Percentiles rank a stretch among this genome's conserved stretches.
phyloP scores from a whole-genome alignment of 2,329 filamentous ascomycete species.

The Curvularia hawaiiensis region DNA sequence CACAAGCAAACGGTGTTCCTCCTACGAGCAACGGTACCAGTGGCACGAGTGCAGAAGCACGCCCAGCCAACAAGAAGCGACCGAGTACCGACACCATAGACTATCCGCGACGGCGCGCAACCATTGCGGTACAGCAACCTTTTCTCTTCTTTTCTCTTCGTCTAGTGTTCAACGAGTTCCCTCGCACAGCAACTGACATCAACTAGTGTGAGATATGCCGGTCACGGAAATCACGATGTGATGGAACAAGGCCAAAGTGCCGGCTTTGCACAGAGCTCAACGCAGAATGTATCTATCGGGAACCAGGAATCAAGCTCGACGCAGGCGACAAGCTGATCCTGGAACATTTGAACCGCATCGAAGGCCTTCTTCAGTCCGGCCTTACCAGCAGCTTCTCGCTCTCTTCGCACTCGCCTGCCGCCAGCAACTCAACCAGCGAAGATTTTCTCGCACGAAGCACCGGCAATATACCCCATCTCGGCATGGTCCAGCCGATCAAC shows the following conservation, averaged over 20 bases:
- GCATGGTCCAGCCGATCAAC: slow-evolving; percentile 49
- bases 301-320: slow-evolving; percentile 85
- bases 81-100: slow-evolving; percentile 50
- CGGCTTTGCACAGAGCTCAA: slow-evolving; percentile 82
- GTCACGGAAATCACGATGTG: slow-evolving; percentile 78
- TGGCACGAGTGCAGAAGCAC: slow-evolving; percentile 30
- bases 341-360: slow-evolving; percentile 77
- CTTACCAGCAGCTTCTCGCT: slow-evolving; percentile 62
- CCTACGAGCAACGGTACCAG: slow-evolving; percentile 39
- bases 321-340: slow-evolving; percentile 85
- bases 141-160: neutral
- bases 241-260: slow-evolving; percentile 81
- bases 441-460: slow-evolving; percentile 49
- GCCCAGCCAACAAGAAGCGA: slow-evolving; percentile 43
- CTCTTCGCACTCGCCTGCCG: slow-evolving; percentile 59
- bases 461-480: slow-evolving; percentile 43
- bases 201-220: slow-evolving; percentile 78
- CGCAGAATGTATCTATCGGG: slow-evolving; percentile 82
- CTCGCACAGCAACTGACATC: slow-evolving; percentile 28
- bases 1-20: slow-evolving; percentile 35
- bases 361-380: slow-evolving; percentile 75
- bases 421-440: slow-evolving; percentile 53
- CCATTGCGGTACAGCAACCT: slow-evolving; percentile 46
- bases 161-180: neutral
- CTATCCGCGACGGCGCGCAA: slow-evolving; percentile 49